A percentile compares a stretch with the other conserved stretches of the same genome.
These are phyloP conservation scores for Sextonia rubra DNA, from an alignment of 164 flowering plant species.

Conservation along the genomic window DNA sequence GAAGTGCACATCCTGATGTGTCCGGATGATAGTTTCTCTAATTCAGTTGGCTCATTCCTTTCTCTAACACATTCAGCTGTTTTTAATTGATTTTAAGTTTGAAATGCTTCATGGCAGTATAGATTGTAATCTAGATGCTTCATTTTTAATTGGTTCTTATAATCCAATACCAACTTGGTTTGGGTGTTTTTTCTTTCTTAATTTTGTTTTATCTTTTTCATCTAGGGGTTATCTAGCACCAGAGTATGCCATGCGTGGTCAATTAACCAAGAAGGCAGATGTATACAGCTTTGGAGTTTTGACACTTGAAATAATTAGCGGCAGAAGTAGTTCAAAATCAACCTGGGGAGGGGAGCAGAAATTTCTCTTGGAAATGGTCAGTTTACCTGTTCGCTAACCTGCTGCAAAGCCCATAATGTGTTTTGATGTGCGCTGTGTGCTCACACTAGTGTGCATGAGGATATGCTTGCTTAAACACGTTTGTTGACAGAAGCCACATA, in stretches of 20 bases:
- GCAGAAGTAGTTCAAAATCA: conserved; percentile 50
- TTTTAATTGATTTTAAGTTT: neutral
- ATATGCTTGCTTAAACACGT: neutral
- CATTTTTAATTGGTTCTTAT: neutral
- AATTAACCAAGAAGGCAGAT: conserved; percentile 76
- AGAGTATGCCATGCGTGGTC: conserved; percentile 75
- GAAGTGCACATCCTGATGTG: neutral
- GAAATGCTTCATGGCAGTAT: neutral
- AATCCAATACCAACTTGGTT: neutral
- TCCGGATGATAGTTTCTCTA: neutral
- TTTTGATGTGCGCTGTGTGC: neutral
- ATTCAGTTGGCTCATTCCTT: neutral
- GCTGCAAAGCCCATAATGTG: neutral
- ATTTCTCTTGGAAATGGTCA: conserved; percentile 61
- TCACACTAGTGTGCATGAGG: neutral
- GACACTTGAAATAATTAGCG: conserved; percentile 64
- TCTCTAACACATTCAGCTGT: neutral
- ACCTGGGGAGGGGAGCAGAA: conserved; percentile 43
- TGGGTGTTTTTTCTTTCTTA: neutral
- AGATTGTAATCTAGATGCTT: neutral
- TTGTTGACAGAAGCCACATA: neutral
- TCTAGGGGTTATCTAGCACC: conserved; percentile 90
- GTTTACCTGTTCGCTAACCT: neutral
- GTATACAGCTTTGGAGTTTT: conserved; percentile 82
- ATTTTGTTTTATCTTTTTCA: no score